Percentiles rank a stretch among this genome's conserved stretches.
Evolutionary conservation across 1,284 basidiomycete species (phyloP).

Genomic region (Apiotrichum sp.): DNA sequence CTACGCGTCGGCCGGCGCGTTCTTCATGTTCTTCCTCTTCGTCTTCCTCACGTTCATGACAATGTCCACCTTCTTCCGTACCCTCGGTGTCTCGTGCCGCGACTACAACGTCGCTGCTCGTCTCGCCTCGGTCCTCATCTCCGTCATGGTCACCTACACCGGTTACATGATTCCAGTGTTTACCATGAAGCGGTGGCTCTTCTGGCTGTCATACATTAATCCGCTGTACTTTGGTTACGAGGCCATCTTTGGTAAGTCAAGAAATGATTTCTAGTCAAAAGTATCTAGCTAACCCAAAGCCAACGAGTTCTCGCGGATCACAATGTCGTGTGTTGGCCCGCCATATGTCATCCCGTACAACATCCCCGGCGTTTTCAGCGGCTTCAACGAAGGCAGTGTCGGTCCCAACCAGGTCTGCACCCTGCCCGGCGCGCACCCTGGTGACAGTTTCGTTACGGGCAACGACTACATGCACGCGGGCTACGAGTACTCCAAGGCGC

Average conservation of each 20-base stretch:
- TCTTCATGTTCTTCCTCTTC: conserved; percentile 47
- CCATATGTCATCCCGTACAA: conserved; percentile 65
- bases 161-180: conserved; percentile 51
- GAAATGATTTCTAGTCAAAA: too few species aligned
- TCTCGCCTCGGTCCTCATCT: conserved; percentile 50
- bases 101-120: conserved; percentile 53
- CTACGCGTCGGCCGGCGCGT: conserved; percentile 47
- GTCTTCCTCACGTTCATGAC: conserved; percentile 47
- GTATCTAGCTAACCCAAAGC: conserved; percentile 37
- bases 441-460: conserved; percentile 36
- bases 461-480: conserved; percentile 45
- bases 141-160: conserved; percentile 45
- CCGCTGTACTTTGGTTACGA: conserved; percentile 69
- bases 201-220: conserved; percentile 64
- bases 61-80: conserved; percentile 48
- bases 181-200: conserved; percentile 79
- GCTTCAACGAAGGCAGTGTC: conserved; percentile 55
- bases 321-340: conserved; percentile 60
- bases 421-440: conserved; percentile 36
- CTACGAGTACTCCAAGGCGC: conserved; percentile 35
- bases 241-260: conserved; percentile 46
- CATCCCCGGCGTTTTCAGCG: conserved; percentile 51
- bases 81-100: conserved; percentile 48
- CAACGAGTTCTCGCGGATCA: conserved; percentile 73
- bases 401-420: conserved; percentile 48